Evolutionary conservation across 441 rosid genomes (phyloP).

Genomic region (Isatis lusitanica): DNA sequence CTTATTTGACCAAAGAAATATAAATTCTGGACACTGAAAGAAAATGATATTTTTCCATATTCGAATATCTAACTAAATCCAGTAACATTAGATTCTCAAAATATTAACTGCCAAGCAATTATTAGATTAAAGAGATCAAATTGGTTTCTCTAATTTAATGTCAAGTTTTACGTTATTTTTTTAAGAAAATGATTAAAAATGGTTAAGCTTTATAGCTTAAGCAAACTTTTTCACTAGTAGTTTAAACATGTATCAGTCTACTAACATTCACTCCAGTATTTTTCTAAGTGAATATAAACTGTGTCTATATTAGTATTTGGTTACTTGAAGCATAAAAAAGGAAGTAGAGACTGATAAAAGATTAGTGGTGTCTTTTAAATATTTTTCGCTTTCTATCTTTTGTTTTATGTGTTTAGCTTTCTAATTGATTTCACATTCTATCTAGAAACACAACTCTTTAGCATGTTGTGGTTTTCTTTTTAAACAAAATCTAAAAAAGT

Average conservation of each 20-base stretch:
- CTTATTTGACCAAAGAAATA: background rate
- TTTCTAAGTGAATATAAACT: background rate
- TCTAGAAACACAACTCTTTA: background rate
- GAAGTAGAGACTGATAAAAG: background rate
- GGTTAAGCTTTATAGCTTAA: background rate
- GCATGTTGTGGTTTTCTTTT: background rate
- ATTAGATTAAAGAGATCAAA: background rate
- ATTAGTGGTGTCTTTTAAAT: background rate
- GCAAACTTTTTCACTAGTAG: background rate
- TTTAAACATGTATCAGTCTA: too few species aligned
- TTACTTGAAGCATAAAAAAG: background rate
- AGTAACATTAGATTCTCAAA: background rate
- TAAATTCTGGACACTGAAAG: background rate
- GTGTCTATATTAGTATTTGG: background rate
- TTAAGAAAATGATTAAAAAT: too few species aligned
- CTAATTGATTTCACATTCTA: conserved; percentile 23
- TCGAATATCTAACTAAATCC: background rate
- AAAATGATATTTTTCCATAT: background rate
- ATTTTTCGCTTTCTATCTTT: conserved; percentile 6
- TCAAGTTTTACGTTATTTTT: too few species aligned
- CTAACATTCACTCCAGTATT: too few species aligned
- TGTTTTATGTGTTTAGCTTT: background rate
- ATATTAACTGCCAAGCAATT: background rate
- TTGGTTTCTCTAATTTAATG: background rate
- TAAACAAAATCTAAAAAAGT: background rate